Evolutionary conservation across 2,329 filamentous ascomycete species (phyloP).

Genomic region (Ophiostoma ulmi): DNA sequence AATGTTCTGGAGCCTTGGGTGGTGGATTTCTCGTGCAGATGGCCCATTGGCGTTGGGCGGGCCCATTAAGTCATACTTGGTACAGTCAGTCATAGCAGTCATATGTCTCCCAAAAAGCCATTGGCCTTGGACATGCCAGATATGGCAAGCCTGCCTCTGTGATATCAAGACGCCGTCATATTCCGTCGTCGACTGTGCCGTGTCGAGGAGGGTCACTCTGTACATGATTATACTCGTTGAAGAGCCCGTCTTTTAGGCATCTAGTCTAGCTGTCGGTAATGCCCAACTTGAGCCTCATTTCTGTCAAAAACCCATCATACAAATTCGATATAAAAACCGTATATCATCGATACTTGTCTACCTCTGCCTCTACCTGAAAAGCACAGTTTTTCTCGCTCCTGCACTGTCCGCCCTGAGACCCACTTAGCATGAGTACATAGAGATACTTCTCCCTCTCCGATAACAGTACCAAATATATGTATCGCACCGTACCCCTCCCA

Average conservation of each 20-base stretch:
- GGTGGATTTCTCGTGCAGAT: background rate
- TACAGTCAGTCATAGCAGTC: background rate
- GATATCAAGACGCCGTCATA: background rate
- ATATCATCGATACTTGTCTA: constrained; percentile 6
- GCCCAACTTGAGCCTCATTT: background rate
- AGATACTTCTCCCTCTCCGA: background rate
- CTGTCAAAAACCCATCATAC: background rate
- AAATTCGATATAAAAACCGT: background rate
- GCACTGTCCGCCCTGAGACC: constrained; percentile 5
- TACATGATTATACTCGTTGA: background rate
- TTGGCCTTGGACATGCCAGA: background rate
- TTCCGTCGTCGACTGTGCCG: background rate
- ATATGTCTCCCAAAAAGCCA: too few relatives aligned
- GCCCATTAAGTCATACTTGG: background rate
- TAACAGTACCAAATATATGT: background rate
- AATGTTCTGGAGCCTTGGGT: constrained; percentile 2
- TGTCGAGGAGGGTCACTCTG: background rate
- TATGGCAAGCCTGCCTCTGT: background rate
- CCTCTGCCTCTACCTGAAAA: background rate
- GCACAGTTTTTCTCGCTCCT: constrained; percentile 6
- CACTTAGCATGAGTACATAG: background rate
- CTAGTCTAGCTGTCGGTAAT: background rate
- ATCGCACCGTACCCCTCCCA: constrained; percentile 18
- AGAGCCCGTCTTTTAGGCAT: background rate
- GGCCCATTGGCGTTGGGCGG: constrained; percentile 12